Evolutionary conservation across 129 eudicot species (phyloP).

Genomic region (Ambrosia trifida): DNA sequence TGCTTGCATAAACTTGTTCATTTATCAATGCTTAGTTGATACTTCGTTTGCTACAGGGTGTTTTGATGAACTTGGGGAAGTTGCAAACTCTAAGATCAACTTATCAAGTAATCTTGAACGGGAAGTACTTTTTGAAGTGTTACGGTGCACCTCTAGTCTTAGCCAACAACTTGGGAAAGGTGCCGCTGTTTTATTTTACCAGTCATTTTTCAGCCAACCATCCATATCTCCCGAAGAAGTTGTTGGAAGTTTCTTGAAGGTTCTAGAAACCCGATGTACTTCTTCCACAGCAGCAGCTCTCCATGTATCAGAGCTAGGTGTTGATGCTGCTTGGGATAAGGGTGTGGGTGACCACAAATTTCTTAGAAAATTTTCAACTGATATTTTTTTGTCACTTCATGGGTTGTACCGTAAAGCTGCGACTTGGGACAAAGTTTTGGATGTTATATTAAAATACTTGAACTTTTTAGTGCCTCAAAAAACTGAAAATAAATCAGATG

Average conservation of each 20-base stretch:
- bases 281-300: slow-evolving; percentile 50
- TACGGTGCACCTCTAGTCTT: slow-evolving; percentile 56
- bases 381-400: slow-evolving; percentile 69
- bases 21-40: background rate
- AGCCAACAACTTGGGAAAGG: slow-evolving; percentile 85
- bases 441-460: slow-evolving; percentile 66
- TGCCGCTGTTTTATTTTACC: slow-evolving; percentile 66
- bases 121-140: slow-evolving; percentile 61
- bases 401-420: slow-evolving; percentile 62
- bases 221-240: slow-evolving; percentile 68
- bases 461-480: slow-evolving; percentile 77
- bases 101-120: slow-evolving; percentile 46
- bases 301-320: slow-evolving; percentile 72
- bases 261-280: slow-evolving; percentile 66
- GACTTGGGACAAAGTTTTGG: slow-evolving; percentile 73
- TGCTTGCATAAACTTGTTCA: slow-evolving; percentile 12
- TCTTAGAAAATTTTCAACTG: slow-evolving; percentile 68
- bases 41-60: slow-evolving; percentile 46
- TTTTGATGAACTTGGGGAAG: slow-evolving; percentile 50
- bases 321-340: slow-evolving; percentile 76
- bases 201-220: slow-evolving; percentile 57
- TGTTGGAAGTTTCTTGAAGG: slow-evolving; percentile 64
- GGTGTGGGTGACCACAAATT: slow-evolving; percentile 63
- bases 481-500: slow-evolving; percentile 41
- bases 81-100: slow-evolving; percentile 46